These are phyloP conservation scores for Phyllosticta capitalensis DNA, from an alignment of 2,329 filamentous ascomycete species.

Conservation along the genomic window DNA sequence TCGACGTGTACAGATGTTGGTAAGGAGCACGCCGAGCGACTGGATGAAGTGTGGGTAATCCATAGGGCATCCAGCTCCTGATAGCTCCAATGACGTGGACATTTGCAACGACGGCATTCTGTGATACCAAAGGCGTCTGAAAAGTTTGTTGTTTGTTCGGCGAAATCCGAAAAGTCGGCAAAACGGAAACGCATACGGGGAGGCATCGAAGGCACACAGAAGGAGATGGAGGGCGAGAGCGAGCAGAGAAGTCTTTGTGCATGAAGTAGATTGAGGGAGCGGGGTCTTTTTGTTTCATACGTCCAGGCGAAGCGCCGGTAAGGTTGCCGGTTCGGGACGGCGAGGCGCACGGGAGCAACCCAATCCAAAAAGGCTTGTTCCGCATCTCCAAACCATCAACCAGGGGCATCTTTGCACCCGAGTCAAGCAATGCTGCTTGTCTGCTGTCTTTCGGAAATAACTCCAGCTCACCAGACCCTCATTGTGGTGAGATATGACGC, in stretches of 20 bases:
- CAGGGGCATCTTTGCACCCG: not conserved
- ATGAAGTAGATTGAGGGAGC: not conserved
- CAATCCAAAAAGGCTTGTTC: not conserved
- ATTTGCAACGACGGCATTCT: not conserved
- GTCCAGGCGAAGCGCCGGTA: not conserved
- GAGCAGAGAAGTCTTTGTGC: not conserved
- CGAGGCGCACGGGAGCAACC: not conserved
- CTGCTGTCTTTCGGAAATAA: not conserved
- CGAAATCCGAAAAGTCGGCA: not conserved
- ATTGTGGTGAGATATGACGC: not conserved
- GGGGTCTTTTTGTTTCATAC: not conserved
- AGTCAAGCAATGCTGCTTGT: not conserved
- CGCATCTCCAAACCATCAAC: not conserved
- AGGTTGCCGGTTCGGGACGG: not conserved
- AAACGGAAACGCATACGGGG: not conserved
- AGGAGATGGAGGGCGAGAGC: not conserved
- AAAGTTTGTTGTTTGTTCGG: not conserved
- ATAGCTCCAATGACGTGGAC: not conserved
- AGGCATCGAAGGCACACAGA: not conserved
- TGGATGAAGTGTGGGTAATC: not conserved
- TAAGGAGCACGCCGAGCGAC: not conserved
- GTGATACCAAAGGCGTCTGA: not conserved
- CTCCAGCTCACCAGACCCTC: not conserved
- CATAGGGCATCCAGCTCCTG: not conserved
- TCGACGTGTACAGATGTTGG: no score